A percentile compares a stretch with the other conserved stretches of the same genome.
Conservation (phyloP, 192 early-diverging fungal species). For the Allomyces macrogynus region DNA sequence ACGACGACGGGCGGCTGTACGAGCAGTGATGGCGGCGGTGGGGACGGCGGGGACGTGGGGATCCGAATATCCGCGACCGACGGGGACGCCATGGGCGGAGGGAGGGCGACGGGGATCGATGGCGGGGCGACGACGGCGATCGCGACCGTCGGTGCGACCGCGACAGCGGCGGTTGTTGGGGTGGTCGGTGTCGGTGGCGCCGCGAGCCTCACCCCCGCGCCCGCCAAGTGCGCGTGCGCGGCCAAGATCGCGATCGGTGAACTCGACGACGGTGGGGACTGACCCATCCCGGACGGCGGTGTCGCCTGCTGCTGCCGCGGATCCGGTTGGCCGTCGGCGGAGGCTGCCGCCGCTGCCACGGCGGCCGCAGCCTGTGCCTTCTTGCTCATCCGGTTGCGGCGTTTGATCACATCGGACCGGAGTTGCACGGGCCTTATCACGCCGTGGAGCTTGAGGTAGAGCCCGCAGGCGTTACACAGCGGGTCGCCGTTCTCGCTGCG, state of each 20-base stretch:
- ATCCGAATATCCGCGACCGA: too few relatives aligned
- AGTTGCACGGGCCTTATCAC: too few relatives aligned
- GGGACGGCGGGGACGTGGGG: too few relatives aligned
- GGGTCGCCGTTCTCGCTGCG: slow-evolving; percentile 48
- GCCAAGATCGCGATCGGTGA: background rate
- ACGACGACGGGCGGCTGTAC: too few relatives aligned
- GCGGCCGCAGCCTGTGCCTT: too few relatives aligned
- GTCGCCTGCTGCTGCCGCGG: background rate
- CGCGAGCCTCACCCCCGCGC: slow-evolving; percentile 3
- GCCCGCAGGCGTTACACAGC: slow-evolving; percentile 66
- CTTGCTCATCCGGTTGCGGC: too few relatives aligned
- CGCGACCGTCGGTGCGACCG: slow-evolving; percentile 3
- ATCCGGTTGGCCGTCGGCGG: slow-evolving; percentile 1
- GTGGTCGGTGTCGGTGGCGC: slow-evolving; percentile 1
- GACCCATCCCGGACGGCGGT: too few relatives aligned
- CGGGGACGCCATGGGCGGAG: too few relatives aligned
- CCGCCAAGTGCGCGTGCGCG: slow-evolving; percentile 3
- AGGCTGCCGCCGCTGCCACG: too few relatives aligned
- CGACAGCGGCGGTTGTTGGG: background rate
- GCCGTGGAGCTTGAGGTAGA: too few relatives aligned
- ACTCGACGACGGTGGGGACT: slow-evolving; percentile 3
- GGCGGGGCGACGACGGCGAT: slow-evolving; percentile 1
- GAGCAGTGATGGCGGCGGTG: too few relatives aligned
- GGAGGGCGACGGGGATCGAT: slow-evolving; percentile 2
- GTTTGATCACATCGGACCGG: too few relatives aligned